Conservation (phyloP, 2,329 filamentous ascomycete species). For the Venturia pyrina region DNA sequence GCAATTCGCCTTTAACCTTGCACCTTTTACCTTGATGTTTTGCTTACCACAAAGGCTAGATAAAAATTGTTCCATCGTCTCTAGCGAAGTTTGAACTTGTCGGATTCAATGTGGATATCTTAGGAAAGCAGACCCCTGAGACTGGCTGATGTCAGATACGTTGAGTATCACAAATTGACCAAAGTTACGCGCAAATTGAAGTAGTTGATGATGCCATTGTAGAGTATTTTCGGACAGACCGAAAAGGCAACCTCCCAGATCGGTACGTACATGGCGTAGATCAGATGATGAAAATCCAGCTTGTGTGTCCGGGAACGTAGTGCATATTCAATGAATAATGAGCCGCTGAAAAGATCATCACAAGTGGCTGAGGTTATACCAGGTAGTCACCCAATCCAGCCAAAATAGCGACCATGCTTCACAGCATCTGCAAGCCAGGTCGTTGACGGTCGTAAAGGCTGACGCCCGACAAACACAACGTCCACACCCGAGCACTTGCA, state of each 20-base stretch:
- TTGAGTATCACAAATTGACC: no score
- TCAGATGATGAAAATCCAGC: background rate
- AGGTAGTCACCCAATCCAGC: background rate
- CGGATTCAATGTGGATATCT: no score
- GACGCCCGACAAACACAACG: background rate
- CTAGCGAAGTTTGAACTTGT: no score
- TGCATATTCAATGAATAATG: background rate
- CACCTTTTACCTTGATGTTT: background rate
- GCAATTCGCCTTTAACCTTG: no score
- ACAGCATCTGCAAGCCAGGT: background rate
- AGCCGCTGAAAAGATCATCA: background rate
- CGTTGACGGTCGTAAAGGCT: background rate
- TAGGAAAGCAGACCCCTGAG: no score
- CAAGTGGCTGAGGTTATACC: background rate
- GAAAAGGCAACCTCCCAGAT: background rate
- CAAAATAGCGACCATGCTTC: background rate
- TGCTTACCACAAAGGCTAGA: background rate
- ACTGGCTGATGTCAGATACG: background rate
- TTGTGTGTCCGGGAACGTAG: background rate
- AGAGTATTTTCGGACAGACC: background rate
- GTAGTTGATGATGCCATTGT: background rate
- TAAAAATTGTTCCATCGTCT: no score
- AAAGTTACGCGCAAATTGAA: background rate
- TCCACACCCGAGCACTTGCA: background rate
- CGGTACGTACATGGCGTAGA: background rate